A percentile compares a stretch with the other conserved stretches of the same genome.
Evolutionary conservation across 2,329 filamentous ascomycete genomes (phyloP).

Genomic region (Tolypocladium sp.): DNA sequence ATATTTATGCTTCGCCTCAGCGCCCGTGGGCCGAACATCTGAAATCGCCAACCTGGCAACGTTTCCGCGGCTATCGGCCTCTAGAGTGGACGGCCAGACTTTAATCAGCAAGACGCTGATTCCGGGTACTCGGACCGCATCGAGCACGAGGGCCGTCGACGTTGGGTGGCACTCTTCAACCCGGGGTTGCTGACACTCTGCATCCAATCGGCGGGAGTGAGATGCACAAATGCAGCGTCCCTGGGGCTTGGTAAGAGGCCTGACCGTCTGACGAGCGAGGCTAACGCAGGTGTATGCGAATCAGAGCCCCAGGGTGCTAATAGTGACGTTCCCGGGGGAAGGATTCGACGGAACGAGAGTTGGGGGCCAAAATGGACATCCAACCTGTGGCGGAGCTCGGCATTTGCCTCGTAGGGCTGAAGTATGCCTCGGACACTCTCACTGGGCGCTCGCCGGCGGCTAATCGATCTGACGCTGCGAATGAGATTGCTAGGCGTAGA

Average conservation of each 20-base stretch:
- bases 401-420: constrained; percentile 4
- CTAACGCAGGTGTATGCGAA: constrained; percentile 1
- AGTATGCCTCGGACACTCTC: not conserved
- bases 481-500: not conserved
- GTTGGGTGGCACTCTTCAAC: not conserved
- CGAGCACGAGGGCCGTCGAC: not conserved
- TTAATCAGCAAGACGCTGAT: not conserved
- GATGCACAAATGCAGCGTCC: not conserved
- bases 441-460: not conserved
- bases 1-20: not conserved
- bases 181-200: not conserved
- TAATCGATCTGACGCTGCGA: not conserved
- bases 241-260: not conserved
- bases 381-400: constrained; percentile 2
- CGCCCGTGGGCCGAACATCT: not conserved
- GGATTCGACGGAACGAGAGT: not conserved
- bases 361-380: not conserved
- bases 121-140: not conserved
- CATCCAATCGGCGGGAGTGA: not conserved
- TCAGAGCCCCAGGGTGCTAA: not conserved
- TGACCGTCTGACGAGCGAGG: not conserved
- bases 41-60: not conserved
- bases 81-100: not conserved
- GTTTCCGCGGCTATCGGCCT: not conserved
- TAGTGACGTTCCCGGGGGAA: not conserved